A percentile compares a stretch with the other conserved stretches of the same genome.
These are phyloP conservation scores for Kwoniella mangroviensis DNA, from an alignment of 768 basidiomycete species.

Conservation along the genomic window DNA sequence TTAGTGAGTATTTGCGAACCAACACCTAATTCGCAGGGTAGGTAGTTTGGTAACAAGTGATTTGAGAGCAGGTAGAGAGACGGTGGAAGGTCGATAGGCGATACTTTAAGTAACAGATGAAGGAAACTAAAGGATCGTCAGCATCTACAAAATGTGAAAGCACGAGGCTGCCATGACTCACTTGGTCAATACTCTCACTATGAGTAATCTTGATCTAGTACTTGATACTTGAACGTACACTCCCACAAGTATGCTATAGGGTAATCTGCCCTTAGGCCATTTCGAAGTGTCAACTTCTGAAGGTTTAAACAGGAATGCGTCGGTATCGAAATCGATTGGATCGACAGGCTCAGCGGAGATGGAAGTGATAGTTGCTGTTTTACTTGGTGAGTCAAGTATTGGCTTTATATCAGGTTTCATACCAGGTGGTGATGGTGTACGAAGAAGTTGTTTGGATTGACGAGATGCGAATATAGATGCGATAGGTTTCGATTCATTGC, in stretches of 20 bases:
- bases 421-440: constrained; percentile 5
- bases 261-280: constrained; percentile 54
- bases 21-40: constrained; percentile 63
- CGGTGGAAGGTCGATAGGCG: constrained; percentile 73
- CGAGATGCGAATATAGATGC: constrained; percentile 23
- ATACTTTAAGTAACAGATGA: constrained; percentile 68
- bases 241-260: constrained; percentile 54
- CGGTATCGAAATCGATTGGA: constrained; percentile 52
- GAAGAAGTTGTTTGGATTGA: not conserved
- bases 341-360: constrained; percentile 40
- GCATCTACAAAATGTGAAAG: constrained; percentile 38
- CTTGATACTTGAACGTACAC: constrained; percentile 56
- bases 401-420: constrained; percentile 24
- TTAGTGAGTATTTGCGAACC: constrained; percentile 62
- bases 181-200: constrained; percentile 56
- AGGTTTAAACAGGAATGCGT: constrained; percentile 52
- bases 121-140: constrained; percentile 76
- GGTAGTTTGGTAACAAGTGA: constrained; percentile 75
- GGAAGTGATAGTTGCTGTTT: constrained; percentile 31
- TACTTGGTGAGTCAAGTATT: constrained; percentile 8
- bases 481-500: constrained; percentile 22
- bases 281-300: constrained; percentile 31
- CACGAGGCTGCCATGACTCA: constrained; percentile 26
- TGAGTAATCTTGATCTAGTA: constrained; percentile 49
- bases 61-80: constrained; percentile 82